phyloP scores from a whole-genome alignment of 2,329 filamentous ascomycete genomes.

The Aureobasidium sp. region DNA sequence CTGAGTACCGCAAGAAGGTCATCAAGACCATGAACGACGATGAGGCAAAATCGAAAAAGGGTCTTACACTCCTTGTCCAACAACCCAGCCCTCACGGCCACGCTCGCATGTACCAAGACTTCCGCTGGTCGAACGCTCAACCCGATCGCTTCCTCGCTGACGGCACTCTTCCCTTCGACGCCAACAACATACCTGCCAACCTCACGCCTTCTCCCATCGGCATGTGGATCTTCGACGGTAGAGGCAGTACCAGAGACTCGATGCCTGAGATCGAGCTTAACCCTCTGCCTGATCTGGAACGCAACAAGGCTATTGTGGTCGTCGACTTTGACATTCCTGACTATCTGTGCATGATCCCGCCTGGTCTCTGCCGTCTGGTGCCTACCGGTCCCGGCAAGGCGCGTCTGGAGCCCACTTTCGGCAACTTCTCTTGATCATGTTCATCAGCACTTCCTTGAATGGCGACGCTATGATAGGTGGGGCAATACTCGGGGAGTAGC shows the following conservation, averaged over 20 bases:
- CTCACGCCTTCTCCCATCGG: background rate
- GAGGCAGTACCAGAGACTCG: background rate
- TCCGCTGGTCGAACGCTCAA: background rate
- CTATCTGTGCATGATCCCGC: background rate
- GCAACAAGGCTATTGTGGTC: constrained; percentile 2
- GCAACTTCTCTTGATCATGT: background rate
- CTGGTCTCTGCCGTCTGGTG: background rate
- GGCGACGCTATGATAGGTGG: background rate
- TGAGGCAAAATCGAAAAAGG: background rate
- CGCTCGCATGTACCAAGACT: background rate
- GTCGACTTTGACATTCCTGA: background rate
- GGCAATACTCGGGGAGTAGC: too few relatives aligned
- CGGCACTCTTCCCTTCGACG: background rate
- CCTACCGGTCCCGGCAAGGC: background rate
- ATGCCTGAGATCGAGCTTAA: background rate
- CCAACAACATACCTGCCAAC: background rate
- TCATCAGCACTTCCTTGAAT: background rate
- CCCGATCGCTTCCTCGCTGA: background rate
- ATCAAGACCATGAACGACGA: background rate
- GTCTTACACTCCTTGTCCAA: background rate
- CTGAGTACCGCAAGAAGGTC: background rate
- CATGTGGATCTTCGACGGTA: background rate
- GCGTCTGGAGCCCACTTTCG: background rate
- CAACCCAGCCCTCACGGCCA: background rate
- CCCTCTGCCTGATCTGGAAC: background rate